Percentiles rank a stretch among this genome's conserved stretches.
These are phyloP conservation scores for Paxillus ammoniavirescens DNA, from an alignment of 768 basidiomycete genomes.

Conservation along the genomic window DNA sequence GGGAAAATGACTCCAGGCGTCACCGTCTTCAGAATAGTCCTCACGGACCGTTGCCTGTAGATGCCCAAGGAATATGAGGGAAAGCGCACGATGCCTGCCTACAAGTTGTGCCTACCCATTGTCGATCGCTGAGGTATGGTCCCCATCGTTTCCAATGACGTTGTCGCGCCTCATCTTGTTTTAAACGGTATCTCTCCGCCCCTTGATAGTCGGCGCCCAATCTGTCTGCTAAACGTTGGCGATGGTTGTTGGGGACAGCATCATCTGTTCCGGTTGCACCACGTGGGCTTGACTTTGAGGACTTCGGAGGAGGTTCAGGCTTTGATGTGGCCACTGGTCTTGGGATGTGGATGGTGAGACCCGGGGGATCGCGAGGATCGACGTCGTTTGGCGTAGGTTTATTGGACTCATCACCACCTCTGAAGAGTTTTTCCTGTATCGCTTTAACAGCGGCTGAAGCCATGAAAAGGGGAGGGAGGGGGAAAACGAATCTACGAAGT, in stretches of 20 bases:
- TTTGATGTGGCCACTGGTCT: slow-evolving; percentile 38
- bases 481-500: neutral
- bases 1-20: slow-evolving; percentile 94
- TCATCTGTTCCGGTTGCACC: slow-evolving; percentile 2
- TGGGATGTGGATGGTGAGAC: slow-evolving; percentile 72
- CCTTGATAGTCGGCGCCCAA: slow-evolving; percentile 76
- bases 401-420: slow-evolving; percentile 34
- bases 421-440: slow-evolving; percentile 74
- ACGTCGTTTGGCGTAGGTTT: slow-evolving; percentile 19
- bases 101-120: slow-evolving; percentile 70
- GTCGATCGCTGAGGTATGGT: slow-evolving; percentile 94
- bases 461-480: slow-evolving; percentile 32
- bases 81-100: neutral
- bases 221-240: slow-evolving; percentile 60
- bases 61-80: slow-evolving; percentile 3
- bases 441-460: slow-evolving; percentile 50
- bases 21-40: slow-evolving; percentile 95
- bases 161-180: slow-evolving; percentile 75
- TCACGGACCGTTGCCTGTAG: slow-evolving; percentile 93
- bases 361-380: slow-evolving; percentile 28
- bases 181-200: slow-evolving; percentile 80
- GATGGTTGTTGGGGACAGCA: slow-evolving; percentile 40
- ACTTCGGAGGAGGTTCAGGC: slow-evolving; percentile 43
- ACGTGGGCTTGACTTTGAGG: slow-evolving; percentile 37
- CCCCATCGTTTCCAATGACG: slow-evolving; percentile 99